Base-by-base conservation (phyloP, 2,329 filamentous ascomycete species). In the Chrysoporthe austroafricana region DNA sequence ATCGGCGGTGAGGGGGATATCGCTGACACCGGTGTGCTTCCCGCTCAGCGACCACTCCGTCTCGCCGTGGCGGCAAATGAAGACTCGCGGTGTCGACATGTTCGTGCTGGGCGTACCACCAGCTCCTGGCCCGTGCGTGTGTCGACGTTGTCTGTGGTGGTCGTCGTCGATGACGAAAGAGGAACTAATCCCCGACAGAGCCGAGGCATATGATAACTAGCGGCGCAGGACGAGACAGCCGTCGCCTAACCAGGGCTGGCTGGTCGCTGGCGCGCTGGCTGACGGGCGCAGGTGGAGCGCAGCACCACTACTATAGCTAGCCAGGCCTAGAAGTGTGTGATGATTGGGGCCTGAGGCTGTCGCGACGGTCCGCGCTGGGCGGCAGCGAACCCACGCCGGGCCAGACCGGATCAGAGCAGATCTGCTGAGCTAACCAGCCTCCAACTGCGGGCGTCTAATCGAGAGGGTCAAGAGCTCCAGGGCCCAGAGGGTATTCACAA, bases 31-130 rank as follows among this genome's bases (percentile, higher is more conserved):
- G 0, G 95, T 98, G 80, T 97, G 93, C 63, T 89, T 86, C 66
- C 93, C 94, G 73, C 91, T 91, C 60, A 97, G 88, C 5, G 92
- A 96, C 94, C 94, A 98, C 82, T 97, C 93, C 4, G 94, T 98
- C 82, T 97, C 93, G 80, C 94, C 95, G 76, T 97, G 94, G 73
- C 94, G 92, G 77, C 94, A 82, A 73, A 96, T 88, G 82, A 95
- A 95, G 76, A 92, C 89, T 64, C 92, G 86, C 1, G 92, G 92
- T 2, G 90, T 88, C 2, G 79, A 60, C 79, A 80, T 80, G 71
- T 21, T 68, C 66, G n/a, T 1, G 8, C 9, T 46, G 16, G 26
- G 6, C 50, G 43, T 9, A 34, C 48, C 43, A 39, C n/a, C 32
- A 43, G 39, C 11, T 5, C 16, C 32, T 42, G 21, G 59, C 46